Conservation (phyloP, 768 basidiomycete genomes). For the Atractiella rhizophila region DNA sequence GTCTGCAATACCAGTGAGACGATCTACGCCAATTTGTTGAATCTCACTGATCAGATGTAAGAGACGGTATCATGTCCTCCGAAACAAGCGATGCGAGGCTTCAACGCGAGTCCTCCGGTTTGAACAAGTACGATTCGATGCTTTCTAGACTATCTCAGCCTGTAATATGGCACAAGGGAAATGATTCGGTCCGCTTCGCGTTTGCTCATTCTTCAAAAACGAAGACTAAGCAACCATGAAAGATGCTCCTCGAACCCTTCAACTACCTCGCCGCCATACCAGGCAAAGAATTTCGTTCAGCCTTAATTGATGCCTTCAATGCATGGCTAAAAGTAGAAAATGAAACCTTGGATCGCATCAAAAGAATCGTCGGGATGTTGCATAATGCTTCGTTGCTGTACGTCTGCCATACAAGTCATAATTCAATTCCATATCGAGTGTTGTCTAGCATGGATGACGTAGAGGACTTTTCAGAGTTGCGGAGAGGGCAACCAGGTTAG, state of each 20-base stretch:
- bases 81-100: no score
- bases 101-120: no score
- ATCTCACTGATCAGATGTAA: no score
- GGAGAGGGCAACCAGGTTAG: conserved; percentile 51
- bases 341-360: conserved; percentile 44
- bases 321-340: conserved; percentile 60
- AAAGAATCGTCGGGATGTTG: conserved; percentile 67
- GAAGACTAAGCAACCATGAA: no score
- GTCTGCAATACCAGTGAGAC: no score
- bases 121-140: no score
- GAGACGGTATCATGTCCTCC: no score
- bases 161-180: no score
- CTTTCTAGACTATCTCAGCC: no score
- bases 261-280: conserved; percentile 56
- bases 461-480: conserved; percentile 23
- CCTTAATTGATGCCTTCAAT: conserved; percentile 82
- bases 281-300: conserved; percentile 72
- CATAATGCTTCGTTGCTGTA: conserved; percentile 83
- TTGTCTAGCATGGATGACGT: conserved; percentile 18
- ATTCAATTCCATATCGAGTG: not conserved
- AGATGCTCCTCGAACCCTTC: conserved; percentile 60
- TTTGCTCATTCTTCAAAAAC: no score
- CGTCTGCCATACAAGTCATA: conserved; percentile 17
- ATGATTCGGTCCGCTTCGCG: no score
- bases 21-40: no score